phyloP scores from a whole-genome alignment of 257 asterid species.

The Verbena officinalis region DNA sequence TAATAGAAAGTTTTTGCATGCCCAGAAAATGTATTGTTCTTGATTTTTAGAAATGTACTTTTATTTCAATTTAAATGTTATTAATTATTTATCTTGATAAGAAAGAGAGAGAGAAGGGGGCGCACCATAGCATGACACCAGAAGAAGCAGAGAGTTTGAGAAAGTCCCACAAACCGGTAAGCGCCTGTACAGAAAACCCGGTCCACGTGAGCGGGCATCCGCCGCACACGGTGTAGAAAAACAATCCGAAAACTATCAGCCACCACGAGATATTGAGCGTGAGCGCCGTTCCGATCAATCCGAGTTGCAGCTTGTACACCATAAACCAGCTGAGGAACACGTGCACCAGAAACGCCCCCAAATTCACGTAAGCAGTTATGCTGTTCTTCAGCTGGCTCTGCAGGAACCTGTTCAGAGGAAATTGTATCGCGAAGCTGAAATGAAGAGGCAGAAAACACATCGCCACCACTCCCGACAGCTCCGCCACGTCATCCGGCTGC shows the following conservation, averaged over 20 bases:
- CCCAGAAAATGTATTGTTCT: too few species aligned
- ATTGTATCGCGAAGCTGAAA: slow-evolving; percentile 70
- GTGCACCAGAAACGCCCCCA: slow-evolving; percentile 57
- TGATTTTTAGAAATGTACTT: too few species aligned
- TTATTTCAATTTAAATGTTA: too few species aligned
- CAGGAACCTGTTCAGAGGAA: slow-evolving; percentile 80
- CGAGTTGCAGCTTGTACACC: slow-evolving; percentile 51
- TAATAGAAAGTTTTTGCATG: not conserved
- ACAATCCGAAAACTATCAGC: slow-evolving; percentile 48
- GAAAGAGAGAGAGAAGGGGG: not conserved
- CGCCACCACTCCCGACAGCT: slow-evolving; percentile 66
- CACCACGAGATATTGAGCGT: slow-evolving; percentile 71
- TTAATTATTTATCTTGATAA: too few species aligned
- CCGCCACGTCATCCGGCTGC: slow-evolving; percentile 76
- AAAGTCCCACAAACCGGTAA: slow-evolving; percentile 85
- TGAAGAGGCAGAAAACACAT: slow-evolving; percentile 72
- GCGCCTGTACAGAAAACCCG: slow-evolving; percentile 75
- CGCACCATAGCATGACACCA: slow-evolving; percentile 90
- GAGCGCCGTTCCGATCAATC: slow-evolving; percentile 62
- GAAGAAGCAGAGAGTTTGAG: slow-evolving; percentile 79
- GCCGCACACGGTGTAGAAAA: slow-evolving; percentile 56
- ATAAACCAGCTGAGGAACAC: slow-evolving; percentile 49
- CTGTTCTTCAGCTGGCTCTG: slow-evolving; percentile 85
- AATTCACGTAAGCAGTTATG: slow-evolving; percentile 55
- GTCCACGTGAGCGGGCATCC: slow-evolving; percentile 79